These are phyloP conservation scores for Fibroporia radiculosa DNA, from an alignment of 768 basidiomycete species.

Conservation along the genomic window DNA sequence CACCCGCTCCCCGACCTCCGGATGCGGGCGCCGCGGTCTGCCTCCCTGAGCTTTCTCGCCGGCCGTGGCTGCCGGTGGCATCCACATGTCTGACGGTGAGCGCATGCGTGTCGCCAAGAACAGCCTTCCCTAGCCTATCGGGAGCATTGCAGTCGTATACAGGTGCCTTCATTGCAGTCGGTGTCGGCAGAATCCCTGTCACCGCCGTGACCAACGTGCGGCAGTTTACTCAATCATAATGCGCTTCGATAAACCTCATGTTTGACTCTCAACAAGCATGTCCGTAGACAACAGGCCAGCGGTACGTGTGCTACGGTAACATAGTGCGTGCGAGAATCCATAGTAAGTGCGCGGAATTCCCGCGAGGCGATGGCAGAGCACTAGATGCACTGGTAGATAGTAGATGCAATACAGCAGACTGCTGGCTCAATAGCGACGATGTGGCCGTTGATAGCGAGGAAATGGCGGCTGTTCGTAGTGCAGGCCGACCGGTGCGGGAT, in stretches of 20 bases:
- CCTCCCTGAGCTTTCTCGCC: neutral
- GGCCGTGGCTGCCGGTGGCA: too few relatives aligned
- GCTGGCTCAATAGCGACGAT: conserved; percentile 14
- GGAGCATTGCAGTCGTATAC: too few relatives aligned
- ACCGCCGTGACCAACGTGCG: too few relatives aligned
- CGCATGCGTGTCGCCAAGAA: neutral
- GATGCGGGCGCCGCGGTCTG: conserved; percentile 1
- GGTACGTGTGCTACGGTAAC: conserved; percentile 4
- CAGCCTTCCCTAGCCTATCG: neutral
- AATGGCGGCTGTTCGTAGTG: conserved; percentile 14
- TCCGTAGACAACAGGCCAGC: too few relatives aligned
- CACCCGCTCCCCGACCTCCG: neutral
- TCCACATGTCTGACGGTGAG: neutral
- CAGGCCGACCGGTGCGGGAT: conserved; percentile 20
- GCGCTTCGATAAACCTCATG: too few relatives aligned
- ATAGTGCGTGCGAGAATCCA: conserved; percentile 2
- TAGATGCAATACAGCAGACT: neutral
- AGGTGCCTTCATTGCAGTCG: too few relatives aligned
- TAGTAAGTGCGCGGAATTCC: neutral
- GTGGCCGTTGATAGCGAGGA: conserved; percentile 15
- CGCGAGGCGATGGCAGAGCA: neutral
- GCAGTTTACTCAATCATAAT: too few relatives aligned
- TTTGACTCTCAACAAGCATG: too few relatives aligned
- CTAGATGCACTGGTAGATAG: neutral
- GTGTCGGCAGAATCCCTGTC: too few relatives aligned